Base-by-base conservation (phyloP, 2,329 filamentous ascomycete species). In the Colletotrichum neosansevieriae region DNA sequence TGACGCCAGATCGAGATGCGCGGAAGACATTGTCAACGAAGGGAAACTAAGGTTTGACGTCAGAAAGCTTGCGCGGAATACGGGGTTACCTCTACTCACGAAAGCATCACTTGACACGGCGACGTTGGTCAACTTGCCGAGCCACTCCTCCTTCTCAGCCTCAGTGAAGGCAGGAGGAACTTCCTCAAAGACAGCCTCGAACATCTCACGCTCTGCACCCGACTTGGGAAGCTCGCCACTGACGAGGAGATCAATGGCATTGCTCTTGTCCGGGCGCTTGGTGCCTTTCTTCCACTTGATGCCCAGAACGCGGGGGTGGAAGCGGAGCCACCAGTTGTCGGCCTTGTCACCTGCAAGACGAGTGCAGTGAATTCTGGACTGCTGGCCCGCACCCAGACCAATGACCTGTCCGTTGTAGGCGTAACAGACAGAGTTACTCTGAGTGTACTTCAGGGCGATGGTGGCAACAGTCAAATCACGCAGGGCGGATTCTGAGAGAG, bases 281-380 rank as follows among this genome's bases (percentile, higher is more conserved):
- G 92, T 94, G 75, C 96, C 95, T 84, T 96, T 95, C 88, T 97
- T 98, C 93, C 94, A 99, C 85, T 95, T 93, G 79, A 99, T 91
- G 77, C 85, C 86, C 57, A 98, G 87, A 12, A 96, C 93, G 60
- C 93, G 91, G 74, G 93, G 91, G 85, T 98, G 93, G 89, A 98
- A 98, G 76, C 96, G 92, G 86, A 99, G 92, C 96, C 95, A 99
- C 95, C 95, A 98, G 86, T 97, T 98, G 82, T 99, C 96, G 56
- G 94, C 94, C 87, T 99, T 99, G 85, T 98, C 95, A 69, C 96
- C 96, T 11, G 96, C 96, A 58, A 99, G 89, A 73, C 96, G 92
- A 47, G 96, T 99, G 89, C 96, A 99, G 87, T 99, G 96, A 75
- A 99, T 99, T 74, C 96, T 92, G 70, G 93, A 97, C 84, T 99